A percentile compares a stretch with the other conserved stretches of the same genome.
Conservation (phyloP, 2,329 filamentous ascomycete genomes). For the Epichloe brachyelytri region DNA sequence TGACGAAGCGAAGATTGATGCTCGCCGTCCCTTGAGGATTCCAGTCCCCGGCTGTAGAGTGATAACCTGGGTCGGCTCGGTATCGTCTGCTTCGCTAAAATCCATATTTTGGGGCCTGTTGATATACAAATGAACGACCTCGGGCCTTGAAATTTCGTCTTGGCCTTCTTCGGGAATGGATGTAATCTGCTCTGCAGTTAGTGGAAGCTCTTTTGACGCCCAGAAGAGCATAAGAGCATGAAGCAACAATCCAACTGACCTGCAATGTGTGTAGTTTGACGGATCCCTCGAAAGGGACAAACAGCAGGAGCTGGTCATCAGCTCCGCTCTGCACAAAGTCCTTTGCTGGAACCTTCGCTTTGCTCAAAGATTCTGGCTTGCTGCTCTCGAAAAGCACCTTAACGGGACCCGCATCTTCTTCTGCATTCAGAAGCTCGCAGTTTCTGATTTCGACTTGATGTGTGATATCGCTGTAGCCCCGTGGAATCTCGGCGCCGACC, state of each 20-base stretch:
- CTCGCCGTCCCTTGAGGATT: slow-evolving; percentile 62
- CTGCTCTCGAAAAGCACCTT: slow-evolving; percentile 57
- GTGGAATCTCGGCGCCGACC: slow-evolving; percentile 62
- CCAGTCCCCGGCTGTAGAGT: slow-evolving; percentile 69
- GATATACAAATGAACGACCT: slow-evolving; percentile 71
- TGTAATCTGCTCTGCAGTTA: slow-evolving; percentile 51
- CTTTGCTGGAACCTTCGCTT: slow-evolving; percentile 39
- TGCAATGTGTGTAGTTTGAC: slow-evolving; percentile 79
- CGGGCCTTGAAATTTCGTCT: slow-evolving; percentile 68
- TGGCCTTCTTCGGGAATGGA: slow-evolving; percentile 60
- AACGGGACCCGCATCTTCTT: slow-evolving; percentile 61
- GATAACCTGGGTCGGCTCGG: slow-evolving; percentile 66
- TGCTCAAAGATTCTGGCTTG: slow-evolving; percentile 51
- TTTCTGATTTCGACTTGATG: slow-evolving; percentile 67
- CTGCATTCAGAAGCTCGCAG: slow-evolving; percentile 78
- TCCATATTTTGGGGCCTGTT: slow-evolving; percentile 85
- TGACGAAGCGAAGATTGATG: slow-evolving; percentile 74
- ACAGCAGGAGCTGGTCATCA: slow-evolving; percentile 92
- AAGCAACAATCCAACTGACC: slow-evolving; percentile 25
- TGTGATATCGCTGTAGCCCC: slow-evolving; percentile 74
- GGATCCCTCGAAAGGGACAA: slow-evolving; percentile 74
- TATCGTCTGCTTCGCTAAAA: slow-evolving; percentile 88
- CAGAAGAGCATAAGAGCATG: background rate
- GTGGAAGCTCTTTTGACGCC: background rate
- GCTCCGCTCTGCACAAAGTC: slow-evolving; percentile 97